phyloP scores from a whole-genome alignment of 2,329 filamentous ascomycete genomes.

The Botrytis galanthina region DNA sequence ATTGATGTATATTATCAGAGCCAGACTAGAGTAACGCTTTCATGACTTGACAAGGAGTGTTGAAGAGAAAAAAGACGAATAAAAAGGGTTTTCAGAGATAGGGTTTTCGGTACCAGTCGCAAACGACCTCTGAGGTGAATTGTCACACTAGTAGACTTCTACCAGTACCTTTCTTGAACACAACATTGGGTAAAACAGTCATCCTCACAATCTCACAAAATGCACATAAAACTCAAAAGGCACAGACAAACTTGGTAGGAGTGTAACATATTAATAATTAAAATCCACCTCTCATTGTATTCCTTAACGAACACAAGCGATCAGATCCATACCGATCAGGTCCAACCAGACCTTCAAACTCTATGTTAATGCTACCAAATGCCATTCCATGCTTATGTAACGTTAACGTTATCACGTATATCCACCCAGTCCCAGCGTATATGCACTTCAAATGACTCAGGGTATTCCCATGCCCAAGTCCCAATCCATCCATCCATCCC shows the following conservation, averaged over 20 bases:
- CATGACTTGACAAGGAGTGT: no score
- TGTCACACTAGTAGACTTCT: background rate
- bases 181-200: background rate
- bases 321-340: background rate
- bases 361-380: constrained; percentile 15
- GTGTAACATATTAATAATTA: constrained; percentile 20
- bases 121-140: background rate
- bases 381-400: constrained; percentile 17
- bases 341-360: background rate
- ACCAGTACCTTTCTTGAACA: background rate
- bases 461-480: constrained; percentile 6
- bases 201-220: background rate
- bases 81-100: background rate
- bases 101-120: background rate
- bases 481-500: background rate
- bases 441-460: constrained; percentile 1
- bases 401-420: background rate
- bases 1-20: no score
- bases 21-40: no score
- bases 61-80: no score
- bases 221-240: background rate
- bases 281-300: constrained; percentile 18
- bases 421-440: background rate
- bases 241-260: background rate
- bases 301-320: background rate